Evolutionary conservation across 805 yeast genomes (phyloP).

Genomic region (Ogataea polymorpha): DNA sequence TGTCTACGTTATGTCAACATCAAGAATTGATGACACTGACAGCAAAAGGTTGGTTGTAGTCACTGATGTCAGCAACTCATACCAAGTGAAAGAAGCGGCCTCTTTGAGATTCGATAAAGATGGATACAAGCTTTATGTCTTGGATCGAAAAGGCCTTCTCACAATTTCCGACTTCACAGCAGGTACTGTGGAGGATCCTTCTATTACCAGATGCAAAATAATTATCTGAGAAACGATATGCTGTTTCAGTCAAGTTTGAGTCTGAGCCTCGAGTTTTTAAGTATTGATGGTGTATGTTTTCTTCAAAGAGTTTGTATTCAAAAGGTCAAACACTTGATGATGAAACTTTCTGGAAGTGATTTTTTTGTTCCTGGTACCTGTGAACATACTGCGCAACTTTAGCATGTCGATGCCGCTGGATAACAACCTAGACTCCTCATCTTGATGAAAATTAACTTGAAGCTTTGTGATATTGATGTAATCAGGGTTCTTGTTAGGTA

Average conservation of each 20-base stretch:
- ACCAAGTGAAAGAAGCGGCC: conserved; percentile 73
- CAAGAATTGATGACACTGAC: conserved; percentile 51
- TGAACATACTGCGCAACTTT: conserved; percentile 1
- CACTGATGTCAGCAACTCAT: conserved; percentile 77
- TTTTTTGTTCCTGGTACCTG: conserved; percentile 14
- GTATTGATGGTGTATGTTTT: conserved; percentile 16
- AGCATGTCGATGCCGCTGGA: conserved; percentile 1
- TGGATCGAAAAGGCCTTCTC: conserved; percentile 79
- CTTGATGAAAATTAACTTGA: conserved; percentile 23
- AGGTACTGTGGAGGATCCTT: conserved; percentile 69
- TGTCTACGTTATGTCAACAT: conserved; percentile 64
- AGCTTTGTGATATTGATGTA: conserved; percentile 28
- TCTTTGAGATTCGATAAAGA: conserved; percentile 70
- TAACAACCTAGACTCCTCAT: conserved; percentile 22
- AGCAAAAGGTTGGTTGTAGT: conserved; percentile 61
- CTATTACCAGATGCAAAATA: conserved; percentile 65
- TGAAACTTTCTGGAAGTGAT: conserved; percentile 27
- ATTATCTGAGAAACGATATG: conserved; percentile 31
- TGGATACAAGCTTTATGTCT: conserved; percentile 72
- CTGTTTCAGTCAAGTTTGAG: background rate
- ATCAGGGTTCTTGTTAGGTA: conserved; percentile 5
- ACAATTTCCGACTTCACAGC: conserved; percentile 86
- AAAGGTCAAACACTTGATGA: conserved; percentile 31
- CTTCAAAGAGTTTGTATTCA: conserved; percentile 20
- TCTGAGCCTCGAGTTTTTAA: background rate